Evolutionary conservation across 2,329 filamentous ascomycete species (phyloP).

Genomic region (Aspergillus uvarum): DNA sequence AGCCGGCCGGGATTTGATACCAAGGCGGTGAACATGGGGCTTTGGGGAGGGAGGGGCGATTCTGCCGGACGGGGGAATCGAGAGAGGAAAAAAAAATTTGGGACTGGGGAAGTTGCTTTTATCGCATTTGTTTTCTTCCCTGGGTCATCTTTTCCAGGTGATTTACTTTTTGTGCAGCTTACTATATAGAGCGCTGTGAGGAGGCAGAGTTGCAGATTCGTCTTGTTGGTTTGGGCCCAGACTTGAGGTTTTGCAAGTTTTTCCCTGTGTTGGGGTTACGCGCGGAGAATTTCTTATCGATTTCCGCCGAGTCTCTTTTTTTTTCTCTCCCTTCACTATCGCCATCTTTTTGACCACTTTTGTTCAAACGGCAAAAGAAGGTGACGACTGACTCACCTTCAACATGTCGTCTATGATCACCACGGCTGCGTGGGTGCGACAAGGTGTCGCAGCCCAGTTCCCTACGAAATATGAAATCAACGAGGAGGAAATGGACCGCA

Average conservation of each 20-base stretch:
- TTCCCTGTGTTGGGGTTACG: not conserved
- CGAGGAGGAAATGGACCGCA: constrained; percentile 72
- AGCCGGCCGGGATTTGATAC: not conserved
- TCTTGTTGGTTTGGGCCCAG: too few relatives aligned
- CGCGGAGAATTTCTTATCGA: not conserved
- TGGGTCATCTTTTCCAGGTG: not conserved
- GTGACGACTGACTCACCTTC: not conserved
- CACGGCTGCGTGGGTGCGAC: constrained; percentile 71
- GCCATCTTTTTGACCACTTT: not conserved
- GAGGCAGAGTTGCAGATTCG: too few relatives aligned
- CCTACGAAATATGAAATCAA: constrained; percentile 73
- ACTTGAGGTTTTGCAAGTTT: not conserved
- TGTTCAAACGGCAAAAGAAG: not conserved
- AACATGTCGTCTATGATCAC: constrained; percentile 66
- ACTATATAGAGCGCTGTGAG: too few relatives aligned
- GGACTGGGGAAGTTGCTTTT: not conserved
- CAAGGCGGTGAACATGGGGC: constrained; percentile 25
- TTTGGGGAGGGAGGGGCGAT: constrained; percentile 6
- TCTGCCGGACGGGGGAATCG: constrained; percentile 35
- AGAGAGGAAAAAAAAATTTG: constrained; percentile 10
- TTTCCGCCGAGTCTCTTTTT: constrained; percentile 1
- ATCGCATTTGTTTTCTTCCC: not conserved
- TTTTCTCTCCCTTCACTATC: not conserved
- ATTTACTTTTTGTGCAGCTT: too few relatives aligned
- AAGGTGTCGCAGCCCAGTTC: constrained; percentile 73